Evolutionary conservation across 2,329 filamentous ascomycete species (phyloP), one percentile per base, ranked within the genome.

Genomic region (Talaromyces amestolkiae): DNA sequence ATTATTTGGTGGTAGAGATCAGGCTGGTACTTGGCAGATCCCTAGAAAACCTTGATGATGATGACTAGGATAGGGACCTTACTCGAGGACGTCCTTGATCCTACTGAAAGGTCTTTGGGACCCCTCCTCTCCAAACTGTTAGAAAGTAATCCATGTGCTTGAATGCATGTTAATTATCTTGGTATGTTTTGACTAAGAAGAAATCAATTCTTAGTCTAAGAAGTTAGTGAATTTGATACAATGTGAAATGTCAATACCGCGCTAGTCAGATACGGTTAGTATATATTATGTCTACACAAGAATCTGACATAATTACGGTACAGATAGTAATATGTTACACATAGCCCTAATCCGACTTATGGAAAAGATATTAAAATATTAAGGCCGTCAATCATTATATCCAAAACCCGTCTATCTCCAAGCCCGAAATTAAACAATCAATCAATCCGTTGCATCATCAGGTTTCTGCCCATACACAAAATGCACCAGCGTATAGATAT

Each of bases 401-500:
- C 24, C 24, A 11, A 35, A 22, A 19, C 17, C 19, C 3, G 10
- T 27, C 24, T n/a, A 27, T n/a, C 22, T 13, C 13, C 27, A 31
- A 31, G 15, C 47, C 7, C 24, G 6, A 51, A 51, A 51, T 11
- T 49, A 15, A 31, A 8, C 27, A 7, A 31, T 31, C 27, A 15
- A 37, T 37, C 19, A 56, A 22, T 37, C 53, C 11, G 31, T 37
- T 33, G 11, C 51, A 15, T 39, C 53, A 2, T 24, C 24, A 43
- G 67, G 63, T 27, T 66, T 68, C 51, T 66, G 62, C 17, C 65
- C 67, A 56, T 64, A 68, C 31, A 68, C 53, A 56, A 68, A 67
- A 66, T 68, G 66, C 39, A 68, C 63, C 53, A 67, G 31, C 9
- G 63, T 66, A 71, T 76, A 77, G 13, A 72, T 68, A 69, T 78